Percentiles rank a stretch among this genome's conserved stretches.
Conservation (phyloP, 2,329 filamentous ascomycete genomes). For the Sarocladium oryzae region DNA sequence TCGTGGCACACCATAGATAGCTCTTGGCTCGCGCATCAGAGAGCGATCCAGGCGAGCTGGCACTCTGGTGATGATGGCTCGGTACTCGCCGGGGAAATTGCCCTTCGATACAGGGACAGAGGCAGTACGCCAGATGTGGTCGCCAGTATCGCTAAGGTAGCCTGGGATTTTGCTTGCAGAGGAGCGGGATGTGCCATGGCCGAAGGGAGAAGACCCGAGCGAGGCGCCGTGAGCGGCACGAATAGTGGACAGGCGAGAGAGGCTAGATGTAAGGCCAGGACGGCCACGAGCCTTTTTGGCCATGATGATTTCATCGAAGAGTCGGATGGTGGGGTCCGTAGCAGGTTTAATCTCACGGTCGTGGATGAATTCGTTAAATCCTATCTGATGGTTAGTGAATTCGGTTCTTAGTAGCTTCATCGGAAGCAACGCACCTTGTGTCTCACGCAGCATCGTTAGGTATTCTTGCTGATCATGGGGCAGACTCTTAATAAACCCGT, state of each 20-base stretch:
- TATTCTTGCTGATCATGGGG: constrained; percentile 62
- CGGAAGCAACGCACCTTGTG: constrained; percentile 54
- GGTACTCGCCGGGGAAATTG: constrained; percentile 58
- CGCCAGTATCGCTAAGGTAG: constrained; percentile 65
- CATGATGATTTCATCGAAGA: constrained; percentile 80
- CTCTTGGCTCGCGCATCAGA: constrained; percentile 86
- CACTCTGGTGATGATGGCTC: constrained; percentile 53
- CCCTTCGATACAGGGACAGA: constrained; percentile 54
- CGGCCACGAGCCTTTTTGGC: constrained; percentile 67
- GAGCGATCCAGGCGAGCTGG: constrained; percentile 79
- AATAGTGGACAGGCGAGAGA: constrained; percentile 55
- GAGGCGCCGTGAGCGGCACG: constrained; percentile 48
- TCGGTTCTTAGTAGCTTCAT: no score
- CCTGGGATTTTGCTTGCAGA: constrained; percentile 35
- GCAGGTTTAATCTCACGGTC: constrained; percentile 63
- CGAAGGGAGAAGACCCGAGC: constrained; percentile 10
- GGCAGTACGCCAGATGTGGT: constrained; percentile 73
- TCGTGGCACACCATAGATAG: constrained; percentile 80
- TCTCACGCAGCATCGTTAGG: constrained; percentile 56
- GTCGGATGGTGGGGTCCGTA: constrained; percentile 59
- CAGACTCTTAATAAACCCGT: constrained; percentile 57
- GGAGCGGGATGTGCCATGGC: constrained; percentile 27
- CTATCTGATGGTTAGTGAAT: constrained; percentile 15
- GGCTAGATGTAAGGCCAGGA: constrained; percentile 57
- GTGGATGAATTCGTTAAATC: constrained; percentile 78